Base-by-base conservation (phyloP, 2,329 filamentous ascomycete species). In the Lachnellula willkommii region DNA sequence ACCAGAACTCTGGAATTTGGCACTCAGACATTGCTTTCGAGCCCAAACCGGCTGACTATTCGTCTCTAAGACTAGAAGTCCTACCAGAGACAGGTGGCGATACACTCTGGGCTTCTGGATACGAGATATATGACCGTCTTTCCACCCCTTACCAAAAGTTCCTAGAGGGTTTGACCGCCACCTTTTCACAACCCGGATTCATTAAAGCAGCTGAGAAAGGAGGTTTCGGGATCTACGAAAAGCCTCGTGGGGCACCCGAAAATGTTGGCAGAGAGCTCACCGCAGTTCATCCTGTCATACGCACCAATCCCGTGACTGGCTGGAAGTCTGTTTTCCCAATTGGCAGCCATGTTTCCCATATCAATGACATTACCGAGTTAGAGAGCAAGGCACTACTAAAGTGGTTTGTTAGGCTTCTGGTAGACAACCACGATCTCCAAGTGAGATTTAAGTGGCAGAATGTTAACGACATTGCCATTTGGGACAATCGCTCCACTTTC, bases 21-120 rank as follows among this genome's bases (percentile, higher is more conserved):
- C 82, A 85, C 65, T 78, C 77, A 0, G 84, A 87, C 57, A 85
- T 87, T 58, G 77, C 79, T 0, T 88, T 85, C 58, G 85, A 88
- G 69, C 78, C 78, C 0, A 73, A 79, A 1, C 84, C 85, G 0
- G 77, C 79, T 2, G 84, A 88, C 65, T 88, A 87, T 61, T 77
- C 83, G 3, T 49, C 36, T 6, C 52, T 63, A 28, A 51, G 59
- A 32, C 47, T 61, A 1, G 51, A 46, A 12, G 45, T 49, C 4
- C 46, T 57, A 20, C 63, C 54, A 15, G 56, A 55, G 32, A 60
- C 61, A 3, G 61, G 61, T 1, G 61, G 61, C 9, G 77, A 79
- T 68, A 86, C 84, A 0, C 75, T 87, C 4, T 88, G 83, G 83
- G 84, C 83, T 0, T 83, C 80, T 1, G 83, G 82, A 0, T 87